Conservation (phyloP, 2,329 filamentous ascomycete species). For the Epichloe sylvatica region DNA sequence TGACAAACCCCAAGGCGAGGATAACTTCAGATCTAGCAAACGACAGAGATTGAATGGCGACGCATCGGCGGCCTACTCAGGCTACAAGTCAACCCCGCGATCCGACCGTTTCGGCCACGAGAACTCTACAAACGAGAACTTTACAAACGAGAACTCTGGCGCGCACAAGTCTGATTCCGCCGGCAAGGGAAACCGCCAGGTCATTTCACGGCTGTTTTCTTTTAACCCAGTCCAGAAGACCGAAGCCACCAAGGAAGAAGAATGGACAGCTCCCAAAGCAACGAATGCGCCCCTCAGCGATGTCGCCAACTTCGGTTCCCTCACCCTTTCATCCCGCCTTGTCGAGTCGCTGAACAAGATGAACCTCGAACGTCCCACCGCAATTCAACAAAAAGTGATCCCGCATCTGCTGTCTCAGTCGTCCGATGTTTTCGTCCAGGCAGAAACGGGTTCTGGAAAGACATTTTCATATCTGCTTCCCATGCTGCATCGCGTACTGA, state of each 20-base stretch:
- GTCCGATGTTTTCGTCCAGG: constrained; percentile 88
- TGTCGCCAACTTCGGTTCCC: constrained; percentile 72
- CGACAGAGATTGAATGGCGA: constrained; percentile 27
- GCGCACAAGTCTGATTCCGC: constrained; percentile 9
- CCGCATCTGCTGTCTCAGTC: constrained; percentile 66
- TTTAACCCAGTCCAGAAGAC: constrained; percentile 69
- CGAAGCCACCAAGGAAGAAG: constrained; percentile 35
- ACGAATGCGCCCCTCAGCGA: constrained; percentile 83
- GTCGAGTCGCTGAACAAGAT: constrained; percentile 80
- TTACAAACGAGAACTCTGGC: constrained; percentile 5
- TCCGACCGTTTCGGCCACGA: background rate
- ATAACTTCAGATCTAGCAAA: constrained; percentile 27
- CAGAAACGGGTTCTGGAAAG: constrained; percentile 94
- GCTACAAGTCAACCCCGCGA: background rate
- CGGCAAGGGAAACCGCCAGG: constrained; percentile 29
- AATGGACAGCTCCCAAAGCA: constrained; percentile 49
- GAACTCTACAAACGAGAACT: constrained; percentile 7
- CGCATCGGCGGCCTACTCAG: constrained; percentile 6
- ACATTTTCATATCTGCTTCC: constrained; percentile 91
- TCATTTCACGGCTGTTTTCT: constrained; percentile 86
- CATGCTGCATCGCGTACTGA: constrained; percentile 76
- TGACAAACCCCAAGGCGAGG: constrained; percentile 13
- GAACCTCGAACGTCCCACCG: constrained; percentile 77
- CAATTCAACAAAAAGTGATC: constrained; percentile 84
- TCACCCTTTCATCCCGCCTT: constrained; percentile 69